Base-by-base conservation (phyloP, 2,329 filamentous ascomycete genomes). In the Fusarium sterilihyphosum region DNA sequence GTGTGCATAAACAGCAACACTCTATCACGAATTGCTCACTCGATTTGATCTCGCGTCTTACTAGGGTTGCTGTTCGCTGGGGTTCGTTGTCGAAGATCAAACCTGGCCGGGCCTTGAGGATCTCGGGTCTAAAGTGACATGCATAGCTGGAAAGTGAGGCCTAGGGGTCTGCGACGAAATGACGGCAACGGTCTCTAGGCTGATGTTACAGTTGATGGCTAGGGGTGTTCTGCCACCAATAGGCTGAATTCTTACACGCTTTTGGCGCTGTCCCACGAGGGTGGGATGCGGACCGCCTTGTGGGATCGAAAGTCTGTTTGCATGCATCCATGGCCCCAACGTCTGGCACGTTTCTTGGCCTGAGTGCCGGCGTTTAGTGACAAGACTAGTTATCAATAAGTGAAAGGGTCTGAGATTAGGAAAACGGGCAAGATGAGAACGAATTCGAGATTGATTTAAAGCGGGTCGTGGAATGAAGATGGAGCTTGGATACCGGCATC, bases 271-370 rank as follows among this genome's bases (percentile, higher is more conserved):
- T 70, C 46, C 58, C 56, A 53, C n/a, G 46, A 52, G 46, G 58
- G 56, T 67, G 54, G 33, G 59, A 63, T 67, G 46, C 50, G 53
- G 68, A 53, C 68, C 37, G 66, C 16, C 57, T 33, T 57, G 35
- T 52, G 41, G 29, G 54, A 75, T 67, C 40, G 31, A 75, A 74
- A 73, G 65, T 52, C 49, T 64, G 72, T 31, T 65, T 75, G 40
- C 65, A 75, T 75, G 66, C 56, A 63, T 53, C 73, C 72, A 47
- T 37, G 33, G 38, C 43, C 41, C 41, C 65, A 37, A 73, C 49
- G 47, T 65, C 65, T 65, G 56, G 50, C 46, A 70, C 49, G 33
- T 67, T 47, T 49, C 38, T 52, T 50, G 44, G 40, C 44, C 35
- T 50, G 24, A 24, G 44, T 49, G 54, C 54, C 49, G 67, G 54